phyloP scores from a whole-genome alignment of 495 filamentous ascomycete genomes.

The Thermothielavioides terrestris region DNA sequence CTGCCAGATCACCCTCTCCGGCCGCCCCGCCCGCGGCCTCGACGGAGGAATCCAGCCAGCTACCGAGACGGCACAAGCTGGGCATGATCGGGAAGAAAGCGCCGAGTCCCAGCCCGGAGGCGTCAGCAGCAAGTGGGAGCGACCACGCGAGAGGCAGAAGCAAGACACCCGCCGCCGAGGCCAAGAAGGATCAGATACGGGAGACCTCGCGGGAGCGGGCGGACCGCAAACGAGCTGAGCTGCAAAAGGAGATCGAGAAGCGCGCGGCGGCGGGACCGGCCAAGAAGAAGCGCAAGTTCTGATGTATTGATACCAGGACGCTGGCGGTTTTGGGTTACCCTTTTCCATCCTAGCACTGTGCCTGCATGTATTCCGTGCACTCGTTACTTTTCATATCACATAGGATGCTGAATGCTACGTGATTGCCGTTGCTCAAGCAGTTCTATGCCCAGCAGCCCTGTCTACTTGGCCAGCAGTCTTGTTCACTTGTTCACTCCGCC shows the following conservation, averaged over 20 bases:
- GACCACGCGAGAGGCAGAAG: constrained; percentile 16
- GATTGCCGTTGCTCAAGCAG: no score
- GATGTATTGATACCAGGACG: constrained; percentile 4
- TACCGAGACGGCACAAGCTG: constrained; percentile 22
- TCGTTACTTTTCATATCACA: no score
- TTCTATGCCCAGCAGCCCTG: no score
- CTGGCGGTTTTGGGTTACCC: no score
- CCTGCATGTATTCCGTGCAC: no score
- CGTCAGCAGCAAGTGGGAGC: constrained; percentile 1
- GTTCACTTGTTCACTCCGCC: background rate
- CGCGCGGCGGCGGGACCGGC: constrained; percentile 54
- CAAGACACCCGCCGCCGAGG: constrained; percentile 1
- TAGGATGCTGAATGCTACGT: no score
- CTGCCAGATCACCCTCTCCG: constrained; percentile 15
- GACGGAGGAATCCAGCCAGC: background rate
- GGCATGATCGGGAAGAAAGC: constrained; percentile 30
- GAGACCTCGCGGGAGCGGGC: constrained; percentile 49
- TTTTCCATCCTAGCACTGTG: no score
- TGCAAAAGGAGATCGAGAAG: constrained; percentile 56
- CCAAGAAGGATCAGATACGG: constrained; percentile 11
- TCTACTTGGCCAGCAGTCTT: no score
- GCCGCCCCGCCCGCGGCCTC: background rate
- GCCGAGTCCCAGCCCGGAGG: constrained; percentile 7
- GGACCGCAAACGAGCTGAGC: constrained; percentile 52
- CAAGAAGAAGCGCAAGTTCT: constrained; percentile 63